A percentile compares a stretch with the other conserved stretches of the same genome.
These are phyloP conservation scores for Candida rishiriensis DNA, from an alignment of 805 yeast genomes.

Conservation along the genomic window DNA sequence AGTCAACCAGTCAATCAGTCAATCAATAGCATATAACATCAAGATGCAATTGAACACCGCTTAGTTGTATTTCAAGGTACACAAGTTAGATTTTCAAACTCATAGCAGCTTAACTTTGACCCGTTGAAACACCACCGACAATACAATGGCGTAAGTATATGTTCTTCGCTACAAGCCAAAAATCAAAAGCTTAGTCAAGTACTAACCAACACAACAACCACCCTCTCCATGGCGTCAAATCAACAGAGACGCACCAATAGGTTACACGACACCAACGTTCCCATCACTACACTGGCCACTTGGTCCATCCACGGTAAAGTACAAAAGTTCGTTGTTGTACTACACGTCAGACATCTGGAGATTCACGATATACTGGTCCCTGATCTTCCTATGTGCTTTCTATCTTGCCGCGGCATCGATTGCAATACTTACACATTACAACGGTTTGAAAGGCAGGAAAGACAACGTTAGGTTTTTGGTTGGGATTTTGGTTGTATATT, in stretches of 20 bases:
- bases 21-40: no score
- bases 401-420: slow-evolving; percentile 61
- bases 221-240: no score
- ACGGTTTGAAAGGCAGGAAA: slow-evolving; percentile 18
- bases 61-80: no score
- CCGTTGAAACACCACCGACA: no score
- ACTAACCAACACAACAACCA: no score
- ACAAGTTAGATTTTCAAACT: no score
- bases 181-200: no score
- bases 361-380: slow-evolving; percentile 78
- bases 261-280: slow-evolving; percentile 72
- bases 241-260: slow-evolving; percentile 54
- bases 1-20: no score
- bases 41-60: no score
- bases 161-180: no score
- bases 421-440: slow-evolving; percentile 50
- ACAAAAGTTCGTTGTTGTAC: slow-evolving; percentile 56
- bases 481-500: slow-evolving; percentile 42
- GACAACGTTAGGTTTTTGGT: slow-evolving; percentile 26
- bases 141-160: no score
- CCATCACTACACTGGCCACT: slow-evolving; percentile 81
- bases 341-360: slow-evolving; percentile 70
- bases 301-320: slow-evolving; percentile 26
- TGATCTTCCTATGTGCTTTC: slow-evolving; percentile 60
- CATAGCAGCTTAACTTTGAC: no score